Conservation (phyloP, 2,329 filamentous ascomycete genomes). For the Bipolaris gigantea region DNA sequence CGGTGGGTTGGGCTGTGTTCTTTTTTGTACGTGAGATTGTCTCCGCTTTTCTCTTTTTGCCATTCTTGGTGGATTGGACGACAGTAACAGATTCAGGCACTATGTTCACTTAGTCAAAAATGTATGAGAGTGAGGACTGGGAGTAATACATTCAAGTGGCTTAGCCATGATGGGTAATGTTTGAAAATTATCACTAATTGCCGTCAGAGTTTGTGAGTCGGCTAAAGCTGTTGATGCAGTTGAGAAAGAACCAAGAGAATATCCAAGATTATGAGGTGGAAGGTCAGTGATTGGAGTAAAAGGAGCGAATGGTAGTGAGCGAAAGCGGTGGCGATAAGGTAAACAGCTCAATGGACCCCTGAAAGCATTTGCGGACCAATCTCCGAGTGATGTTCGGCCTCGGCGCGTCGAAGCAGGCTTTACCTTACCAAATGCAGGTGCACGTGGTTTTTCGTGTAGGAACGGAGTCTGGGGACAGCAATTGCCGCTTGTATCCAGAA, state of each 20-base stretch:
- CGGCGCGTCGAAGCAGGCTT: background rate
- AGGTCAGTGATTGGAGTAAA: background rate
- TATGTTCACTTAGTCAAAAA: slow-evolving; percentile 16
- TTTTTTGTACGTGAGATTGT: slow-evolving; percentile 19
- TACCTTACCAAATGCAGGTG: background rate
- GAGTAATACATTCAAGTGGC: background rate
- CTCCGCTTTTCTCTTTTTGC: slow-evolving; percentile 37
- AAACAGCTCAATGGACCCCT: background rate
- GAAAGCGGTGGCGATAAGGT: slow-evolving; percentile 12
- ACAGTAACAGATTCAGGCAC: slow-evolving; percentile 6
- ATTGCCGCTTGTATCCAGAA: background rate
- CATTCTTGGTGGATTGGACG: slow-evolving; percentile 9
- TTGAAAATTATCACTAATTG: background rate
- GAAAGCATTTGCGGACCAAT: background rate
- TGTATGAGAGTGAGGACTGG: slow-evolving; percentile 31
- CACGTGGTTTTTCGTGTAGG: background rate
- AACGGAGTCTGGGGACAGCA: background rate
- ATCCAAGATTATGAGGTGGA: background rate
- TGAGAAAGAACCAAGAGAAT: slow-evolving; percentile 4
- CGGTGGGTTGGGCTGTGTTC: slow-evolving; percentile 3
- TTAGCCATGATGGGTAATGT: slow-evolving; percentile 22
- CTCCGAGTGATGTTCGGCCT: background rate
- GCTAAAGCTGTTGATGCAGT: background rate
- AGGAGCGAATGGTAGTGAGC: background rate
- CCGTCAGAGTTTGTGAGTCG: background rate